Base-by-base conservation (phyloP, 2,329 filamentous ascomycete species). In the Colletotrichum sp. region DNA sequence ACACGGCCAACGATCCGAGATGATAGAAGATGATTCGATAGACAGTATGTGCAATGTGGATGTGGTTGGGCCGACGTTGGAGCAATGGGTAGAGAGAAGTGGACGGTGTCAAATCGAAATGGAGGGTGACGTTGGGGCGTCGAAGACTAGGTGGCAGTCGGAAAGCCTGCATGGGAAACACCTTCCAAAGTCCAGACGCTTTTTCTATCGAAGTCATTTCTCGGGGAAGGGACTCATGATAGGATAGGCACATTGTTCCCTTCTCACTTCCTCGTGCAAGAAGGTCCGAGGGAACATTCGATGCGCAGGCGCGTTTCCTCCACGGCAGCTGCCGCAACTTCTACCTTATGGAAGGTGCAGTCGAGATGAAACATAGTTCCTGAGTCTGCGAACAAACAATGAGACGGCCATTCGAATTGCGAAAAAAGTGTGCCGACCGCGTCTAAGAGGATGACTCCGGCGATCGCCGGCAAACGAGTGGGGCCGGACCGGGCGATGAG, bases 1-100 rank as follows among this genome's bases (percentile, higher is more conserved):
- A 51, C 13, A 51, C 0, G 43, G 0, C 11, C 4, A 13, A 51
- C 43, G 6, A 0, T 21, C 6, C 3, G n/a, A 51, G 6, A 51
- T 13, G 43, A 21, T 51, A 51, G 3, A 21, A 3, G 13, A 51
- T 21, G 1, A 8, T 21, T 51, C 12, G 43, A 5, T 21, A 21
- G 8, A 51, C 0, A 51, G 4, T 51, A 21, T 21, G 43, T 51
- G 11, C 12, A 8, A 13, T 21, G n/a, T 11, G 43, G 4, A 8
- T 8, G 43, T 13, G 11, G n/a, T 24, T 51, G 11, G 43, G 4
- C 11, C 43, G 43, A 21, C 9, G n/a, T 21, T 51, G 43, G 7
- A 51, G n/a, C n/a, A 21, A 51, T 7, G 11, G 43, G 6, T 47
- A 7, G 11, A 47, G 43, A 24, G 24, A 24, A 24, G 24, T 24